These are phyloP conservation scores for Fusarium papillatum DNA, from an alignment of 2,329 filamentous ascomycete genomes.

Conservation along the genomic window DNA sequence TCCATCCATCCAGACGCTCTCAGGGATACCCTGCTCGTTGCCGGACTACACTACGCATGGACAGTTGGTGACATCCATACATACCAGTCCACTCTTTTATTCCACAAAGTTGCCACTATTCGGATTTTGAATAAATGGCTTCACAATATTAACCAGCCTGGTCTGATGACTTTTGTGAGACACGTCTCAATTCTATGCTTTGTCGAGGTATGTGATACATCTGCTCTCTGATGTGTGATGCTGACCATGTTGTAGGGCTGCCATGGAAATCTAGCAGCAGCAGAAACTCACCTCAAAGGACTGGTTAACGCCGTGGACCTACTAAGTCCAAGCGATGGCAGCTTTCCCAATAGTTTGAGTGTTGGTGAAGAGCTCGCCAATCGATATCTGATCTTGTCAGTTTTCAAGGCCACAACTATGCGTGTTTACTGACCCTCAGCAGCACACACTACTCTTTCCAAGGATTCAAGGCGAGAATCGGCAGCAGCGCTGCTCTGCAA, in stretches of 20 bases:
- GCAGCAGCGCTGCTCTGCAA: slow-evolving; percentile 18
- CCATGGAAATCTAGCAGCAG: slow-evolving; percentile 32
- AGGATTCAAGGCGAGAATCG: slow-evolving; percentile 38
- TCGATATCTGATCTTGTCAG: slow-evolving; percentile 39
- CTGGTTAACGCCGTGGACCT: slow-evolving; percentile 32
- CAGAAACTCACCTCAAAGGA: slow-evolving; percentile 38
- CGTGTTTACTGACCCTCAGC: neutral
- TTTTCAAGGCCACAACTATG: accelerated
- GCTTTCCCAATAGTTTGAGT: neutral
- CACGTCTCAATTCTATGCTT: slow-evolving; percentile 37
- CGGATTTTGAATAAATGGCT: slow-evolving; percentile 34
- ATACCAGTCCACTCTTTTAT: slow-evolving; percentile 36
- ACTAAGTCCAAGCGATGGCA: slow-evolving; percentile 15
- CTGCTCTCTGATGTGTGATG: too few species aligned
- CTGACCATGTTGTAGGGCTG: slow-evolving; percentile 8
- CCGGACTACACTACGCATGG: slow-evolving; percentile 40
- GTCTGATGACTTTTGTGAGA: slow-evolving; percentile 32
- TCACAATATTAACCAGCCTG: slow-evolving; percentile 5
- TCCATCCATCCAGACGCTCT: slow-evolving; percentile 36
- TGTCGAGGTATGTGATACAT: slow-evolving; percentile 19
- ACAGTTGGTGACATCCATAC: slow-evolving; percentile 29
- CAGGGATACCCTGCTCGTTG: slow-evolving; percentile 35
- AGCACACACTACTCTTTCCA: slow-evolving; percentile 36
- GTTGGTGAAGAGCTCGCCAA: slow-evolving; percentile 39
- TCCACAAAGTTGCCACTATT: slow-evolving; percentile 38